These are phyloP conservation scores for Ganoderma leucocontextum DNA, from an alignment of 1,284 basidiomycete genomes.

Conservation along the genomic window DNA sequence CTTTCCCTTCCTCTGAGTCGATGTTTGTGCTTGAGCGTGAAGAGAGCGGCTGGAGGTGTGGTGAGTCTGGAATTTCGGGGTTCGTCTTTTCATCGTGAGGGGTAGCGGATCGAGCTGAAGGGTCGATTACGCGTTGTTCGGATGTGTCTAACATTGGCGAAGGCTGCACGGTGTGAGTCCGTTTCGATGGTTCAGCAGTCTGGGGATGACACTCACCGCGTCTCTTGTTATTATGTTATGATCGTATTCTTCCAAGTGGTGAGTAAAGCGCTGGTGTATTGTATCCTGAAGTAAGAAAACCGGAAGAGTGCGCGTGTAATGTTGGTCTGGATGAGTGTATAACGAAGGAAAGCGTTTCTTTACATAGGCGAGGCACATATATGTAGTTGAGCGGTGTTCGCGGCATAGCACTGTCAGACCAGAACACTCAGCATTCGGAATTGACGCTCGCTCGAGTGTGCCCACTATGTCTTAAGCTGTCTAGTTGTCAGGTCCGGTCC, in stretches of 20 bases:
- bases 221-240: too few species aligned
- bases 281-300: not conserved
- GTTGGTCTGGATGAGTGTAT: not conserved
- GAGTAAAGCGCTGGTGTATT: not conserved
- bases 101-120: too few species aligned
- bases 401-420: slow-evolving; percentile 14
- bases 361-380: slow-evolving; percentile 5
- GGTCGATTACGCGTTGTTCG: too few species aligned
- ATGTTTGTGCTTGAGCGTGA: not conserved
- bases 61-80: not conserved
- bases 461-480: not conserved
- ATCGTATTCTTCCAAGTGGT: too few species aligned
- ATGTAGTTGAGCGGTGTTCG: not conserved
- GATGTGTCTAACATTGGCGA: too few species aligned
- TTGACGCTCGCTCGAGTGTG: not conserved
- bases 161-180: too few species aligned
- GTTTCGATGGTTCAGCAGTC: too few species aligned
- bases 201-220: too few species aligned
- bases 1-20: not conserved
- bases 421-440: slow-evolving; percentile 11
- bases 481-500: too few species aligned
- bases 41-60: not conserved
- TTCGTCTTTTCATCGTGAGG: too few species aligned
- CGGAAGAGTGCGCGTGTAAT: not conserved
- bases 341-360: not conserved